Percentiles rank a stretch among this genome's conserved stretches.
Conservation (phyloP, 352 stramenopile genomes). For the Pythium periplocum region DNA sequence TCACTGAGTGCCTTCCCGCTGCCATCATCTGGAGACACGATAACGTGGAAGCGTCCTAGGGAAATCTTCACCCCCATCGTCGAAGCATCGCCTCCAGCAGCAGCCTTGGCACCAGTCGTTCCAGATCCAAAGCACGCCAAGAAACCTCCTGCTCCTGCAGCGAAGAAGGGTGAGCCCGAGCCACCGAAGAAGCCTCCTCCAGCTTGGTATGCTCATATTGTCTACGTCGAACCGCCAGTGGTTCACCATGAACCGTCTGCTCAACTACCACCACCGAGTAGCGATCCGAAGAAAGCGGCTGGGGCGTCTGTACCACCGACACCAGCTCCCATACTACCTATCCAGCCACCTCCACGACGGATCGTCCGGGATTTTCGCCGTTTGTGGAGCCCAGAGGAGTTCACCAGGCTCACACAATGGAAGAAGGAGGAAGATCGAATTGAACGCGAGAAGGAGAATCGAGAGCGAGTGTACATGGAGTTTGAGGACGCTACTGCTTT, state of each 20-base stretch:
- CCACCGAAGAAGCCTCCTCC: slow-evolving; percentile 29
- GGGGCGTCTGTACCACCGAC: slow-evolving; percentile 7
- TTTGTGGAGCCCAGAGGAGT: slow-evolving; percentile 57
- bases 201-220: slow-evolving; percentile 31
- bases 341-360: slow-evolving; percentile 9
- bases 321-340: neutral
- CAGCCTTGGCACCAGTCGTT: slow-evolving; percentile 13
- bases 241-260: slow-evolving; percentile 1
- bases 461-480: slow-evolving; percentile 51
- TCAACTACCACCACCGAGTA: slow-evolving; percentile 1
- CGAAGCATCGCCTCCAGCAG: slow-evolving; percentile 16
- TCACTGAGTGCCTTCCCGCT: slow-evolving; percentile 5
- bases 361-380: slow-evolving; percentile 63
- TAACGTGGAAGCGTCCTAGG: slow-evolving; percentile 60
- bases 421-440: slow-evolving; percentile 51
- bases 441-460: slow-evolving; percentile 34
- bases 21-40: slow-evolving; percentile 1
- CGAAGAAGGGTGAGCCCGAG: slow-evolving; percentile 48
- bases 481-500: slow-evolving; percentile 74
- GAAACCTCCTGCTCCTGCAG: slow-evolving; percentile 16
- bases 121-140: slow-evolving; percentile 32
- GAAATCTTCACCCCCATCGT: slow-evolving; percentile 52
- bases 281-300: slow-evolving; percentile 13
- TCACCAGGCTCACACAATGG: slow-evolving; percentile 42
- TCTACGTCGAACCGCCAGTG: slow-evolving; percentile 19